Percentiles rank a stretch among this genome's conserved stretches.
These are phyloP conservation scores for Phytopythium litorale DNA, from an alignment of 352 stramenopile genomes.

Conservation along the genomic window DNA sequence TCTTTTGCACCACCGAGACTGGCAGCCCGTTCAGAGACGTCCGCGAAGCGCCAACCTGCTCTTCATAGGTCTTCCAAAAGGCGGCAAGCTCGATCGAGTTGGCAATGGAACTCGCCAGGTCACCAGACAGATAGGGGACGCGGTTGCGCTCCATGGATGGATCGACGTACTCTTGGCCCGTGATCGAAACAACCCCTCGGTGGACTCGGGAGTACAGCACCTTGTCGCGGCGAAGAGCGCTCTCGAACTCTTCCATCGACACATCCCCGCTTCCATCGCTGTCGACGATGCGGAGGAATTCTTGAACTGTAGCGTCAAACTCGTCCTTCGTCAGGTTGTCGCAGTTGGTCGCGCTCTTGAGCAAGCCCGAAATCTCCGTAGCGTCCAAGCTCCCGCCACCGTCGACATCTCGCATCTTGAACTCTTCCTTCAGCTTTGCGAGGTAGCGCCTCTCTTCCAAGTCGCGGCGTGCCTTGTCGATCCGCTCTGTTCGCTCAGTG, in stretches of 20 bases:
- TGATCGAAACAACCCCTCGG: constrained; percentile 55
- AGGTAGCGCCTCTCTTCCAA: constrained; percentile 69
- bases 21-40: constrained; percentile 57
- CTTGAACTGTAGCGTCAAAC: constrained; percentile 67
- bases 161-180: constrained; percentile 74
- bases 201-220: constrained; percentile 69
- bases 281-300: constrained; percentile 80
- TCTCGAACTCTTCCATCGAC: constrained; percentile 82
- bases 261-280: constrained; percentile 78
- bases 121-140: constrained; percentile 56
- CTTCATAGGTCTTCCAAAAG: constrained; percentile 76
- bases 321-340: constrained; percentile 71
- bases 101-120: constrained; percentile 30
- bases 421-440: constrained; percentile 69
- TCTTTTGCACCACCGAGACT: constrained; percentile 68
- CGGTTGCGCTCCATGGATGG: constrained; percentile 54
- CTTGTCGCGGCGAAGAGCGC: constrained; percentile 60
- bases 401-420: constrained; percentile 67
- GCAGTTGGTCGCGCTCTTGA: constrained; percentile 66
- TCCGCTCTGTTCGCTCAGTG: constrained; percentile 36
- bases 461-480: constrained; percentile 41
- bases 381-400: constrained; percentile 71
- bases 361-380: constrained; percentile 53
- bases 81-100: constrained; percentile 52
- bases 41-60: constrained; percentile 54